phyloP scores from a whole-genome alignment of 176 grass and related monocot species.

The Aegilops speltoides region DNA sequence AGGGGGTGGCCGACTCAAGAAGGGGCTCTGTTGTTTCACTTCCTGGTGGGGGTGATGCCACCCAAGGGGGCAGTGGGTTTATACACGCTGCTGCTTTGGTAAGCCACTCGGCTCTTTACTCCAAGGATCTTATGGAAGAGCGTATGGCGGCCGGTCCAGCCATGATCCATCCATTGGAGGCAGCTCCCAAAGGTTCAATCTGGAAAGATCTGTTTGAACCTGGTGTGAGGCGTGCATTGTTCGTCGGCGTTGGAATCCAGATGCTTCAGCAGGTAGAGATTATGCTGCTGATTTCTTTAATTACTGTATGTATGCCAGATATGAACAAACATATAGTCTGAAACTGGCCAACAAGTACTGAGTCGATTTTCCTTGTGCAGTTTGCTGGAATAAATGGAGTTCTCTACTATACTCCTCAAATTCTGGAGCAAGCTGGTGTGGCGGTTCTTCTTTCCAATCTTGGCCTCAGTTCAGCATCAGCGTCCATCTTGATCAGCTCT shows the following conservation, averaged over 20 bases:
- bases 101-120: constrained; percentile 77
- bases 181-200: constrained; percentile 51
- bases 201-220: constrained; percentile 81
- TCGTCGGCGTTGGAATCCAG: constrained; percentile 79
- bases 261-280: constrained; percentile 81
- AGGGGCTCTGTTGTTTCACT: constrained; percentile 72
- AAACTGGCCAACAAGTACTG: neutral
- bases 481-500: constrained; percentile 86
- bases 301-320: neutral
- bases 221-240: constrained; percentile 70
- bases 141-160: constrained; percentile 57
- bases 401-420: constrained; percentile 92
- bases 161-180: constrained; percentile 63
- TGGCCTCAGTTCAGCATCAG: constrained; percentile 87
- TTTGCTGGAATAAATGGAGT: constrained; percentile 96
- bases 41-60: constrained; percentile 50
- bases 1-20: constrained; percentile 58
- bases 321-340: neutral
- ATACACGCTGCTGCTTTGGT: constrained; percentile 85
- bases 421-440: constrained; percentile 89
- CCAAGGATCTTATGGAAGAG: constrained; percentile 57
- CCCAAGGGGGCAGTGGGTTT: constrained; percentile 44
- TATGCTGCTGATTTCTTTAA: neutral
- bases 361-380: constrained; percentile 36
- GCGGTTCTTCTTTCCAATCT: constrained; percentile 75